Evolutionary conservation across 2,329 filamentous ascomycete species (phyloP).

Genomic region (Davidsoniella eucalypti): DNA sequence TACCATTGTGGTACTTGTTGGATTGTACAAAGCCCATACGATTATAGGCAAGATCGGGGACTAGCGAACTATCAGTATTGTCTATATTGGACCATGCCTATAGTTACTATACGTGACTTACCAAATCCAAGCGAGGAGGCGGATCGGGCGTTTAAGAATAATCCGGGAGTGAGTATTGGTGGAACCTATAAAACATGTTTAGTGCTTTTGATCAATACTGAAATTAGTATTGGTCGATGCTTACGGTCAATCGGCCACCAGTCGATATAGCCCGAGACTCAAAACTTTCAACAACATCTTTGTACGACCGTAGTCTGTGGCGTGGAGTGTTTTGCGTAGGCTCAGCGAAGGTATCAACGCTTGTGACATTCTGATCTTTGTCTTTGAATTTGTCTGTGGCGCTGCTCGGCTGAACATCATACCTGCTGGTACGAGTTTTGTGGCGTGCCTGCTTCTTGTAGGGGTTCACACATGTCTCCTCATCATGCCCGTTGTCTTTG

Average conservation of each 20-base stretch:
- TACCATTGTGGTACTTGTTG: too few species aligned
- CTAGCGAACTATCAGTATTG: slow-evolving; percentile 20
- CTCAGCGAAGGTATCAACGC: too few species aligned
- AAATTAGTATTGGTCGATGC: background rate
- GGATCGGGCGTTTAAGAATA: slow-evolving; percentile 21
- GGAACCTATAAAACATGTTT: background rate
- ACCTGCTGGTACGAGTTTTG: slow-evolving; percentile 40
- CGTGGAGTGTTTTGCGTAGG: slow-evolving; percentile 15
- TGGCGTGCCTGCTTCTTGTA: slow-evolving; percentile 36
- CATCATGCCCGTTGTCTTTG: background rate
- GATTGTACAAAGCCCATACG: slow-evolving; percentile 28
- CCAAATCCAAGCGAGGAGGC: slow-evolving; percentile 14
- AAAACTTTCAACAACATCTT: slow-evolving; percentile 39
- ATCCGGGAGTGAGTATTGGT: slow-evolving; percentile 16
- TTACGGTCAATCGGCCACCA: slow-evolving; percentile 19
- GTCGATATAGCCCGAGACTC: slow-evolving; percentile 34
- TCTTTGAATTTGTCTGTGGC: too few species aligned
- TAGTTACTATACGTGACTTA: slow-evolving; percentile 10
- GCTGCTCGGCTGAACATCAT: slow-evolving; percentile 26
- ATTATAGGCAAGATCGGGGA: slow-evolving; percentile 36
- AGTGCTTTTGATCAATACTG: too few species aligned
- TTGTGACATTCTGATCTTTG: too few species aligned
- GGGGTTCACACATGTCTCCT: background rate
- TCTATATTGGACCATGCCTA: background rate
- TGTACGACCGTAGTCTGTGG: slow-evolving; percentile 21